Conservation (phyloP, 768 basidiomycete genomes). For the Dendrothele bispora region DNA sequence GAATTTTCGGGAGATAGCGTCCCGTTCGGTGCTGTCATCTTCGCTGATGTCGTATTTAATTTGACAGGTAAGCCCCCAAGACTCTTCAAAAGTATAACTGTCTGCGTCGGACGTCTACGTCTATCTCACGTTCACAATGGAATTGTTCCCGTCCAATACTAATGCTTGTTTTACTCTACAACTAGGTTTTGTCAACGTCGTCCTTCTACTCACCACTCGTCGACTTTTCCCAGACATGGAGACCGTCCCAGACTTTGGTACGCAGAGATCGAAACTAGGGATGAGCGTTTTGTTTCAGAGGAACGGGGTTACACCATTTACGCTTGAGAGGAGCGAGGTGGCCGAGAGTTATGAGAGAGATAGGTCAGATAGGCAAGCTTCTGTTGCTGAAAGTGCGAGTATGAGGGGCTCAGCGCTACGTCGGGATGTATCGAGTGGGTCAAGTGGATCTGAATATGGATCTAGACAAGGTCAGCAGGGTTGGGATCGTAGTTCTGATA, state of each 20-base stretch:
- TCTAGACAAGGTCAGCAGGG: too few relatives aligned
- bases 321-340: background rate
- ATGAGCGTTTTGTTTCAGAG: conserved; percentile 4
- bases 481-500: too few relatives aligned
- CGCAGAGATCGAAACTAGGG: conserved; percentile 12
- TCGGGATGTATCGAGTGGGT: too few relatives aligned
- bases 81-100: too few relatives aligned
- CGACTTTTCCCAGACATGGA: conserved; percentile 21
- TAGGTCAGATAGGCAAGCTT: too few relatives aligned
- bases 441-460: too few relatives aligned
- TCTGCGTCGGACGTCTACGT: too few relatives aligned
- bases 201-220: conserved; percentile 26
- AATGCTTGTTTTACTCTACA: too few relatives aligned
- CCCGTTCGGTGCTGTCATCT: conserved; percentile 12
- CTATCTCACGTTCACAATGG: too few relatives aligned
- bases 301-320: conserved; percentile 18
- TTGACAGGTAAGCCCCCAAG: conserved; percentile 20
- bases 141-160: too few relatives aligned
- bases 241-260: conserved; percentile 22
- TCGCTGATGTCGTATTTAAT: conserved; percentile 20
- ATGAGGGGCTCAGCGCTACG: too few relatives aligned
- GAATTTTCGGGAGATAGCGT: conserved; percentile 12
- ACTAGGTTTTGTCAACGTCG: conserved; percentile 28
- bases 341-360: background rate
- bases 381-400: too few relatives aligned